Evolutionary conservation across 2,329 filamentous ascomycete genomes (phyloP), one percentile per base, ranked within the genome.

Genomic region (Hortaea werneckii): DNA sequence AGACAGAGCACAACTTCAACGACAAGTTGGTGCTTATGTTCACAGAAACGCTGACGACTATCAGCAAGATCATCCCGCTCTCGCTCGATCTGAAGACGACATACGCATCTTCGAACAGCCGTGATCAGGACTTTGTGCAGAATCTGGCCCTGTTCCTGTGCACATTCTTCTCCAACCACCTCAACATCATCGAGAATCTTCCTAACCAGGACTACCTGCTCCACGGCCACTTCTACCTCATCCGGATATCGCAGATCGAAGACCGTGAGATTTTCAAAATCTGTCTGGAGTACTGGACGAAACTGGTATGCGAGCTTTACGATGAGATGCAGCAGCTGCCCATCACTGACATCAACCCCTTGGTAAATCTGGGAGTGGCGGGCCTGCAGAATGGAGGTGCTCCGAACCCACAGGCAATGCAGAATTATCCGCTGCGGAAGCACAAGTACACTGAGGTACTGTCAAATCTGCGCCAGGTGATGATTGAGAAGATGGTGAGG

Each of bases 241-340:
- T 98, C 61, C 83, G 90, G 52, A 95, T 98, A 66, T 95, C 89
- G 41, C 89, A 98, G 70, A 98, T 98, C 55, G 92, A 98, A 56
- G 94, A 98, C 62, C 83, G 92, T 45, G 92, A 98, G 66, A 95
- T 98, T 54, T 98, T 98, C 79, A 98, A 98, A 76, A 98, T 98
- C 61, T 94, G 87, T 64, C 74, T 98, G 51, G 94, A 98, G 66
- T 98, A 98, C 72, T 98, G 92, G 92, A 92, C 94, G 34, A 96
- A 95, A 69, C 77, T 96, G 42, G 94, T 98, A 5, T 90, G 94
- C 61, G 92, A 96, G 67, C 78, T 98, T 20, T 98, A 96, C 65
- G 92, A 98, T 65, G 92, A 98, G 72, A 95, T 96, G 89, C 92
- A 98, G 67, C 80, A 88, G 53, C 80, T 96, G 3, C 94, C 92